phyloP scores from a whole-genome alignment of 495 filamentous ascomycete species.

The Tirmania nivea region DNA sequence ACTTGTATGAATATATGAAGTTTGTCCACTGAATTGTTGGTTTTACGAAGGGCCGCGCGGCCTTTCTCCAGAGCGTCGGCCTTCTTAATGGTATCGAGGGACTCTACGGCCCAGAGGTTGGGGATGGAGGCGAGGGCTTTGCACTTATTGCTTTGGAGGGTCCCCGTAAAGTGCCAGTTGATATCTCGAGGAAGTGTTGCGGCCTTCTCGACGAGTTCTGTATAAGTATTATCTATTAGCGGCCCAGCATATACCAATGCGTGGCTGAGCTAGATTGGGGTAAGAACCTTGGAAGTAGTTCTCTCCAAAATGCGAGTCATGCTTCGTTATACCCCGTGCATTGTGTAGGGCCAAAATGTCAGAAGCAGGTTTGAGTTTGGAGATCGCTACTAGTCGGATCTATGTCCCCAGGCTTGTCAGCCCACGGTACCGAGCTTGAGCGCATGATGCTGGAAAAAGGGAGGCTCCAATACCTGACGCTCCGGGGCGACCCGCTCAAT shows the following conservation, averaged over 20 bases:
- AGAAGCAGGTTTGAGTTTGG: constrained; percentile 74
- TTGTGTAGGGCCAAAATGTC: constrained; percentile 71
- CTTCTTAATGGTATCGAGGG: constrained; percentile 72
- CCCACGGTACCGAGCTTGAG: too few species aligned
- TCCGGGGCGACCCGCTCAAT: not conserved
- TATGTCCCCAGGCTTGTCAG: constrained; percentile 9
- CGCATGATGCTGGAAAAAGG: too few species aligned
- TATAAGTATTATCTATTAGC: not conserved
- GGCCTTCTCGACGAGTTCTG: constrained; percentile 69
- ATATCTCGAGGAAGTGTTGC: constrained; percentile 51
- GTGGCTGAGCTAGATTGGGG: not conserved
- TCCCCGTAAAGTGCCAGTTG: constrained; percentile 91
- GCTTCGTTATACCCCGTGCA: constrained; percentile 25
- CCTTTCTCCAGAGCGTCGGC: constrained; percentile 59
- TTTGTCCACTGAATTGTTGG: constrained; percentile 20
- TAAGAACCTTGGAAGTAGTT: constrained; percentile 57
- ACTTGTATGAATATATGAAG: constrained; percentile 61
- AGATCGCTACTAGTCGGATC: constrained; percentile 79
- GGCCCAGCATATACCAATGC: not conserved
- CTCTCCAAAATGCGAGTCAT: constrained; percentile 72
- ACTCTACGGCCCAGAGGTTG: constrained; percentile 84
- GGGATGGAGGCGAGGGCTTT: constrained; percentile 61
- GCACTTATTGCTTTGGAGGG: constrained; percentile 61
- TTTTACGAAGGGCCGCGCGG: constrained; percentile 32
- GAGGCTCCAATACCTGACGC: not conserved